Percentiles rank a stretch among this genome's conserved stretches.
Conservation (phyloP, 805 yeast species). For the Candida gorgasii region DNA sequence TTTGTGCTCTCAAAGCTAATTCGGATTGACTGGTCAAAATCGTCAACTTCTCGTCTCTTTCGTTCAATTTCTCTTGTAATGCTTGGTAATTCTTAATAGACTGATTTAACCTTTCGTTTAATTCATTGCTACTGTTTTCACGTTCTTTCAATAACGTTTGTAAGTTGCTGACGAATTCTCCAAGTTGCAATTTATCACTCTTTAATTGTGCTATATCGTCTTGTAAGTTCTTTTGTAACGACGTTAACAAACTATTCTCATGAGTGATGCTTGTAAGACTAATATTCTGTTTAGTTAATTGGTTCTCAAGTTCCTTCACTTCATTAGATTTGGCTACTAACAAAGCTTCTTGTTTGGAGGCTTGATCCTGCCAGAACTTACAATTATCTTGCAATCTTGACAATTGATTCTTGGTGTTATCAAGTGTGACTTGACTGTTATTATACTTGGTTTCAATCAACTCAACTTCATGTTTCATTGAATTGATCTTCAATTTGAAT, state of each 20-base stretch:
- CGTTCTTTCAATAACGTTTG: constrained; percentile 66
- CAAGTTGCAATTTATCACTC: constrained; percentile 60
- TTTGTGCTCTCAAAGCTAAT: constrained; percentile 51
- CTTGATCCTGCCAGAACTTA: constrained; percentile 42
- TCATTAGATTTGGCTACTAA: constrained; percentile 46
- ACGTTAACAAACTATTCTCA: constrained; percentile 53
- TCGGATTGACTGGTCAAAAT: constrained; percentile 59
- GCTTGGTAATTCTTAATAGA: constrained; percentile 49
- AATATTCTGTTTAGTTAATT: constrained; percentile 43
- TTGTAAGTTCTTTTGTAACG: constrained; percentile 50
- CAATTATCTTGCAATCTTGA: constrained; percentile 29
- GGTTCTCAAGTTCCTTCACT: constrained; percentile 51
- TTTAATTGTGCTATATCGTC: constrained; percentile 53
- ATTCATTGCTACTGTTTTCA: constrained; percentile 49
- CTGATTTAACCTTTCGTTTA: constrained; percentile 48
- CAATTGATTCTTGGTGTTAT: constrained; percentile 29
- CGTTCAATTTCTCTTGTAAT: constrained; percentile 47
- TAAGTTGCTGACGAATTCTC: constrained; percentile 55
- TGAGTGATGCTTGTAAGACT: constrained; percentile 51
- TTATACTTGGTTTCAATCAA: constrained; percentile 39
- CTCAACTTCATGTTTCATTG: constrained; percentile 18
- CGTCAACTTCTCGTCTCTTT: constrained; percentile 54
- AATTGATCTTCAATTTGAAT: constrained; percentile 19
- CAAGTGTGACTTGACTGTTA: constrained; percentile 43
- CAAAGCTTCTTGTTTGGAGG: constrained; percentile 38